Evolutionary conservation across 176 grass and related monocot genomes (phyloP), one percentile per base, ranked within the genome.

Genomic region (Musa beccarii): DNA sequence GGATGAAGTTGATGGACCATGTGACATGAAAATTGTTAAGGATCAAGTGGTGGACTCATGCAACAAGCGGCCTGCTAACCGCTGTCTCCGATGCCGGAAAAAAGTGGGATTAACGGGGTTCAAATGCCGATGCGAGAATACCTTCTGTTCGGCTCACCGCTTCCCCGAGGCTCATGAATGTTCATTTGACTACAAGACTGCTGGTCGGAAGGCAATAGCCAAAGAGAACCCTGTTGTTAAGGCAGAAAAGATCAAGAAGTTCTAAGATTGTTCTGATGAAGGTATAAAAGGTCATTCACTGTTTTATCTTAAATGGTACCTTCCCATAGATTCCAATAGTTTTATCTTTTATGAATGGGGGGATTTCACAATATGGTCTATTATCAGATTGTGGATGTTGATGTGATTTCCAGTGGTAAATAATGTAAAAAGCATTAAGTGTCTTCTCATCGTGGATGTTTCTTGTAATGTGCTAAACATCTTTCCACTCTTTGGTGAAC

Each of bases 101-200:
- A 96, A 79, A 80, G 89, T 92, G 0, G 83, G 92, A 13, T 57
- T 92, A 21, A 87, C 83, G 0, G 89, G 89, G 2, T 92, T 92
- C 78, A 84, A 78, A 68, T 96, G 92, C 80, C 84, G 92, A 49
- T 96, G 92, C 0, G 89, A 85, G 0, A 89, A 84, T 16, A 96
- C 80, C n/a, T 96, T 87, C 51, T 96, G 92, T 81, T 63, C 81
- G 10, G 73, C 49, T 5, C 92, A 96, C 54, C 89, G 89, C 14
- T 85, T 89, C 9, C 73, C 79, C 0, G 89, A 96, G 16, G 62
- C 67, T 10, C 92, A 96, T 24, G 52, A 87, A 21, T 96, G 92
- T 83, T 73, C 86, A 54, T 96, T 96, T 2, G 92, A 96, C 69
- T 96, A 92, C 56, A 96, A 92, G 81, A 78, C 75, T 78, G 84